phyloP scores from a whole-genome alignment of 345 rosid species.

The Acer campestre region DNA sequence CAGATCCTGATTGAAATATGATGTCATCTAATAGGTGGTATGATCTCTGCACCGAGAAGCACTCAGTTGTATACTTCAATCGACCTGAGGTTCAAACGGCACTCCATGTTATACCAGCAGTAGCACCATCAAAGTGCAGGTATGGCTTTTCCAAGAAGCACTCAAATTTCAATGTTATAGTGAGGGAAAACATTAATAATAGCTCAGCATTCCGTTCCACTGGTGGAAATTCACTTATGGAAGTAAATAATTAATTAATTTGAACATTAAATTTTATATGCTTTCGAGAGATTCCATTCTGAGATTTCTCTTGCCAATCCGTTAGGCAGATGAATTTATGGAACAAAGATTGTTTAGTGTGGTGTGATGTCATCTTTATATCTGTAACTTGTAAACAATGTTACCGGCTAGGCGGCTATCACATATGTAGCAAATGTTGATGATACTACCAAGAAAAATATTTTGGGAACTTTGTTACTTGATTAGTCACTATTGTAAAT shows the following conservation, averaged over 20 bases:
- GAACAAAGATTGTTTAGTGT: neutral
- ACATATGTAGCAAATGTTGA: too few relatives aligned
- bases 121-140: conserved; percentile 84
- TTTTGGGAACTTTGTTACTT: too few relatives aligned
- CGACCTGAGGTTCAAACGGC: conserved; percentile 78
- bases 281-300: neutral
- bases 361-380: too few relatives aligned
- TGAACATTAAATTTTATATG: neutral
- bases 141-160: conserved; percentile 23
- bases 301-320: neutral
- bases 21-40: conserved; percentile 48
- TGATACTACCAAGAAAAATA: too few relatives aligned
- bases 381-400: too few relatives aligned
- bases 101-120: conserved; percentile 66
- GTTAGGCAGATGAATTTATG: neutral
- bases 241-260: too few relatives aligned
- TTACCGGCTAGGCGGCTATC: too few relatives aligned
- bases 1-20: conserved; percentile 9
- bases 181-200: neutral
- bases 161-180: too few relatives aligned
- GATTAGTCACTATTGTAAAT: too few relatives aligned
- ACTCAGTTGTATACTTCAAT: conserved; percentile 78
- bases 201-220: neutral
- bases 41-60: conserved; percentile 93
- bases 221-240: too few relatives aligned